A percentile compares a stretch with the other conserved stretches of the same genome.
Conservation (phyloP, 2,329 filamentous ascomycete species). For the Ophiosphaerella korrae region DNA sequence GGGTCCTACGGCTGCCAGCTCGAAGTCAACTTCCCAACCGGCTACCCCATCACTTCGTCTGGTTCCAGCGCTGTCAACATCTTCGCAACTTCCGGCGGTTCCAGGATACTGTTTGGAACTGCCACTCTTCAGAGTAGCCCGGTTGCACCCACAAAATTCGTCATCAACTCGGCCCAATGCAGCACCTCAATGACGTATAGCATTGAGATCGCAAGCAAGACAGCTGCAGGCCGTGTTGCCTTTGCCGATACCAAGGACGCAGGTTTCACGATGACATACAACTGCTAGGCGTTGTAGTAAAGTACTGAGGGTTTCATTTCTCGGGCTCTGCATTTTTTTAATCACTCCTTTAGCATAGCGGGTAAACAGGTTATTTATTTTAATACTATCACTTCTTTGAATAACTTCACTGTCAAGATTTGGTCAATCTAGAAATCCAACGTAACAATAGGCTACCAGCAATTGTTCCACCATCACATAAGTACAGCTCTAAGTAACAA, state of each 20-base stretch:
- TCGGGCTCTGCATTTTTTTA: too few species aligned
- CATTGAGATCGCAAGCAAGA: conserved; percentile 21
- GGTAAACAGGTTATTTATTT: too few species aligned
- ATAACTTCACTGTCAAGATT: too few species aligned
- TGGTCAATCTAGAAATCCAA: too few species aligned
- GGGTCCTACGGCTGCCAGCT: conserved; percentile 33
- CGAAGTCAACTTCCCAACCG: conserved; percentile 31
- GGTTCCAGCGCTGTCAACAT: conserved; percentile 25
- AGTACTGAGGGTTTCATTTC: too few species aligned
- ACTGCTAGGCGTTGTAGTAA: neutral
- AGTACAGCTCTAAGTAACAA: too few species aligned
- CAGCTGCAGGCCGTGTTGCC: conserved; percentile 17
- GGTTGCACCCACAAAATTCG: conserved; percentile 18
- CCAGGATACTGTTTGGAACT: conserved; percentile 19
- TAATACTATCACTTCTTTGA: too few species aligned
- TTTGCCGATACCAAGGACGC: conserved; percentile 26
- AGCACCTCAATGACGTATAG: conserved; percentile 13
- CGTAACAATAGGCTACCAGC: too few species aligned
- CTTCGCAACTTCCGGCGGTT: conserved; percentile 11
- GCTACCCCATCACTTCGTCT: conserved; percentile 19
- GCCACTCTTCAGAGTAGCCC: conserved; percentile 20
- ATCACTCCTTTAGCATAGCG: too few species aligned
- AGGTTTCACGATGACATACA: conserved; percentile 9
- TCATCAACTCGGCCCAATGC: conserved; percentile 23
- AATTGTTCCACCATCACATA: too few species aligned